phyloP scores from a whole-genome alignment of 192 early-diverging fungal genomes.

The Dimargaris verticillata region DNA sequence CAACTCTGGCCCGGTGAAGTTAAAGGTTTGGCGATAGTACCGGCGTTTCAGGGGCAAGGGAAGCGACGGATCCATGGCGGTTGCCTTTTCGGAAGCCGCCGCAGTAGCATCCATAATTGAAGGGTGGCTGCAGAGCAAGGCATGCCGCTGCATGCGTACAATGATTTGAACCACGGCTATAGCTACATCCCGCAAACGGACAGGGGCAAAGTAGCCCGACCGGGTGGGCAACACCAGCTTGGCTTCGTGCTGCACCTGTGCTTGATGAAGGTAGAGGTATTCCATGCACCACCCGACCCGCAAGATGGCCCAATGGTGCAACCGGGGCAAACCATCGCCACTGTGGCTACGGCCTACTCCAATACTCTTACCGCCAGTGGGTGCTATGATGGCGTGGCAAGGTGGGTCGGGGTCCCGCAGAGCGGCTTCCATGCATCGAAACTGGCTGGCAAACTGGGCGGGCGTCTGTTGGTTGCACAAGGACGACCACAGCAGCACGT shows the following conservation, averaged over 20 bases:
- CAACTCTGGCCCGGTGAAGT: constrained; percentile 5
- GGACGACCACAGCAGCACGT: constrained; percentile 10
- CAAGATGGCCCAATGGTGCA: constrained; percentile 5
- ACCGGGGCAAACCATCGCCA: not conserved
- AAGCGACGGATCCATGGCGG: too few species aligned
- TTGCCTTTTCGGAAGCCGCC: not conserved
- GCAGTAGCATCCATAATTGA: not conserved
- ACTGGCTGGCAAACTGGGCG: not conserved
- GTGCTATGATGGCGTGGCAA: not conserved
- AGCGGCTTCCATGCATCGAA: not conserved
- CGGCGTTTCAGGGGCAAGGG: not conserved
- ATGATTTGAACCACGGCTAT: not conserved
- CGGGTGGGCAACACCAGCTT: constrained; percentile 1
- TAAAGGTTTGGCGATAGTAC: constrained; percentile 4
- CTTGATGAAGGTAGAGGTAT: constrained; percentile 8
- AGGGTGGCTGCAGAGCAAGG: too few species aligned
- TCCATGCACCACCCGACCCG: constrained; percentile 10
- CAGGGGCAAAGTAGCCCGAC: constrained; percentile 4
- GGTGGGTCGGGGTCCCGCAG: not conserved
- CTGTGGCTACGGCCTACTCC: not conserved
- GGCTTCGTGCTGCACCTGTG: not conserved
- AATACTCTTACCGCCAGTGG: not conserved
- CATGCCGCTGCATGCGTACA: too few species aligned
- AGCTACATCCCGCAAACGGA: constrained; percentile 5
- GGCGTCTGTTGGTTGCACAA: constrained; percentile 8